Base-by-base conservation (phyloP, 2,329 filamentous ascomycete species). In the Ophiostoma australiae region DNA sequence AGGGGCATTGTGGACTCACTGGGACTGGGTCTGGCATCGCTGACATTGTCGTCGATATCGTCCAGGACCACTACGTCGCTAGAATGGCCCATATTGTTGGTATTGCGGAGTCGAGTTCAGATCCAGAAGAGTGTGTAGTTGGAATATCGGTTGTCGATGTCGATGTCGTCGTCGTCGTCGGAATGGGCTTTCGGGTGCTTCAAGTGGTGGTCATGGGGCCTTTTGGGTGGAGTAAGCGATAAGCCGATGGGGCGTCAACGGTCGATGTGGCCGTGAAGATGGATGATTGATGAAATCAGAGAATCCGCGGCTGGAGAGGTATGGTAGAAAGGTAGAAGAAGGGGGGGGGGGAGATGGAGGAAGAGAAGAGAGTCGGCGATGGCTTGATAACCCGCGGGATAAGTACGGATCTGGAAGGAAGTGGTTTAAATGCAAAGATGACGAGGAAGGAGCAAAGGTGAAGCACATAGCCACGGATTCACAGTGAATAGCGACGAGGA, bases 401-500 rank as follows among this genome's bases (percentile, higher is more conserved):
- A 68, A 44, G 65, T 68, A n/a, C 39, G 48, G 44, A 31, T 35
- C 2, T 11, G 39, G 35, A 11, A 48, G 23, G 23, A 44, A 48
- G 48, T 48, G 44, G 44, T n/a, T 44, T 15, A 31, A 48, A 33
- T 7, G 17, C 39, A 44, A 31, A 41, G 48, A 11, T 67, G 69
- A 44, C 11, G 35, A 68, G 37, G 48, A 68, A 63, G n/a, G 70
- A 48, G 33, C 44, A 48, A 55, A 39, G 63, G 33, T 44, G 44
- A 58, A 33, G 52, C n/a, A 27, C 55, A 41, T 27, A 31, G 33
- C 15, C 35, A 41, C 44, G 39, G 65, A 70, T 58, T 33, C 58
- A 65, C 61, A 65, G 66, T 70, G 65, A 70, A 63, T 70, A 67
- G n/a, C 23, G 58, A 65, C 6, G 5, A 33, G 3, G n/a, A 15